Base-by-base conservation (phyloP, 176 grass and related monocot species). In the Raddia guianensis region DNA sequence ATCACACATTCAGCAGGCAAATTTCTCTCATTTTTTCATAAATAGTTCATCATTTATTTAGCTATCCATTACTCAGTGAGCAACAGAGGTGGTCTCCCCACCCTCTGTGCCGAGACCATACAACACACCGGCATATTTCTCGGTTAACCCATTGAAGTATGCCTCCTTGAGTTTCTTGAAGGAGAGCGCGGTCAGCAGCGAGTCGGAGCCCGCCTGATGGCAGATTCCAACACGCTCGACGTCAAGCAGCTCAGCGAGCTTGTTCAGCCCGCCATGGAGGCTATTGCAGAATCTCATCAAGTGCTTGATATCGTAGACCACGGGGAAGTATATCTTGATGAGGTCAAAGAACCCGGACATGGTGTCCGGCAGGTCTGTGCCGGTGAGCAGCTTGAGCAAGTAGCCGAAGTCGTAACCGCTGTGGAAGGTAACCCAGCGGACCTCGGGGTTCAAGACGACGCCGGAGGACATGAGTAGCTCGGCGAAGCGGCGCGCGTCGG, bases 381-480 rank as follows among this genome's bases (percentile, higher is more conserved):
- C 79, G 0, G 54, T 90, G 71, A 93, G 83, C 66, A 93, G 64
- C 72, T 84, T 84, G 46, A 93, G 83, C 63, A 93, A 42, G 66
- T 90, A 93, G 5, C 84, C 91, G 27, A 93, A 90, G 9, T 93
- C 91, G n/a, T 90, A 93, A 5, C 84, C 83, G 42, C 91, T 90
- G 49, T 93, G 91, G 42, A 93, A 93, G 50, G 91, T 93, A 34
- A 93, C 85, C 91, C 91, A 93, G 63, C 35, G 74, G 5, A 93
- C 81, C 8, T 86, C 80, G 0, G 81, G 8, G 46, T 93, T 93
- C 5, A 90, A 19, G 2, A 93, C 87, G 15, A 90, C 83, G 9
- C 87, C 91, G 0, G 91, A 93, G 1, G 91, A 87, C 83, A 93
- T 90, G 11, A 93, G 87, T 34, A 93, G 91, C 87, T 93, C 87